These are phyloP conservation scores for Friedmanniomyces simplex DNA, from an alignment of 495 filamentous ascomycete genomes.

Conservation along the genomic window DNA sequence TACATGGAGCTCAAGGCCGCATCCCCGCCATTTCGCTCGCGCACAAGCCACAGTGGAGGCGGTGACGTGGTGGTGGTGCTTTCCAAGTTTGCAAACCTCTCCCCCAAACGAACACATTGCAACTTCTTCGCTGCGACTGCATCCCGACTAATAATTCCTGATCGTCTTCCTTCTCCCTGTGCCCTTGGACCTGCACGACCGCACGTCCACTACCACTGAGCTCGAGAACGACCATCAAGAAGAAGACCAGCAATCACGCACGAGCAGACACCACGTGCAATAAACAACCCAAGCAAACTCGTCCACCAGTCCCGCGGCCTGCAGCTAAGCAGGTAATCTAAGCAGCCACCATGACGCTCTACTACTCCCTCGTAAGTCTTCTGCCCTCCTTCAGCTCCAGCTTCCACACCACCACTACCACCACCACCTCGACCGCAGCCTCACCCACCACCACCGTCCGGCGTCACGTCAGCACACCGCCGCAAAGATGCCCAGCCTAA, in stretches of 20 bases:
- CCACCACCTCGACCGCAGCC: not conserved
- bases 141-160: no score
- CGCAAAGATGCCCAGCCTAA: conserved; percentile 28
- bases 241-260: no score
- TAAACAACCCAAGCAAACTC: not conserved
- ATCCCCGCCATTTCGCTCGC: not conserved
- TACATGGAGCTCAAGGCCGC: not conserved
- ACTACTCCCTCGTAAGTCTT: conserved; percentile 84
- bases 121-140: not conserved
- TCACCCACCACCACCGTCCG: not conserved
- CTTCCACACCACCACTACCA: not conserved
- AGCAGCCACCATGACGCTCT: conserved; percentile 79
- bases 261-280: not conserved
- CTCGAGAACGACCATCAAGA: not conserved
- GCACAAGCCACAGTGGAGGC: not conserved
- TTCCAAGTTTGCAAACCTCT: not conserved
- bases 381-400: not conserved
- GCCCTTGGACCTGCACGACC: no score
- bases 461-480: not conserved
- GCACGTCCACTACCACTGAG: not conserved
- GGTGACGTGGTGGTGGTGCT: not conserved
- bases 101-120: not conserved
- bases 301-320: not conserved
- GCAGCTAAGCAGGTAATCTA: not conserved
- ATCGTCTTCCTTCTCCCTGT: no score